Evolutionary conservation across 139 green algal species (phyloP), one percentile per base, ranked within the genome.

Genomic region (Chlamydomonas sp.): DNA sequence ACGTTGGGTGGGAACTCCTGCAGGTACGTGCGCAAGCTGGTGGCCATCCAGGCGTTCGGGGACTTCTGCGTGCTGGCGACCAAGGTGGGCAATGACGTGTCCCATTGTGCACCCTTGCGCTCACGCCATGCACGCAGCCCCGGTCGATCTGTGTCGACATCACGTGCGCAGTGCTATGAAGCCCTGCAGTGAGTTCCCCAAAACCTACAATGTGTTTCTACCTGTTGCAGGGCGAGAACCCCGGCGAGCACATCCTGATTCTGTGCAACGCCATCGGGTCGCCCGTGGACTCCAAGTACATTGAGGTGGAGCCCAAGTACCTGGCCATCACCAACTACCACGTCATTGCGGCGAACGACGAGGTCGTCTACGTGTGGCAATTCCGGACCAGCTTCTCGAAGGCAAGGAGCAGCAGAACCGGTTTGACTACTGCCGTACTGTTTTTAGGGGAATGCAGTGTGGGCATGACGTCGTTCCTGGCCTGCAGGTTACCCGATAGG

Each of bases 261-360:
- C 87, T 98, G 57, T 98, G 95, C 88, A 96, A 98, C 80, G 92
- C 93, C 88, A 98, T 98, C 84, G 96, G 96, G 8, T 95, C 83
- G 5, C 95, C 95, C n/a, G 85, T 97, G n/a, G 95, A 97, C 80
- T 94, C 92, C 71, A 96, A 95, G 85, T 93, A 94, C 76, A 95
- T 97, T 20, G 90, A 95, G 85, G 78, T 94, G 60, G 90, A 95
- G 89, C 91, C 92, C 72, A 89, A 89, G 75, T 89, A 90, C 90
- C 79, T 95, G 62, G 80, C 89, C 84, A 94, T 94, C 88, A 94
- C 89, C 79, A 89, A 93, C 83, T 88, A 89, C 87, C 92, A 93
- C 88, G 90, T 95, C 1, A 82, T 96, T 3, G 93, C 89, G 10
- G 91, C 94, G 5, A 94, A 88, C 15, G 90, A 93, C 57, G 92